These are phyloP conservation scores for Malus asiatica DNA, from an alignment of 306 rosid genomes.

Conservation along the genomic window DNA sequence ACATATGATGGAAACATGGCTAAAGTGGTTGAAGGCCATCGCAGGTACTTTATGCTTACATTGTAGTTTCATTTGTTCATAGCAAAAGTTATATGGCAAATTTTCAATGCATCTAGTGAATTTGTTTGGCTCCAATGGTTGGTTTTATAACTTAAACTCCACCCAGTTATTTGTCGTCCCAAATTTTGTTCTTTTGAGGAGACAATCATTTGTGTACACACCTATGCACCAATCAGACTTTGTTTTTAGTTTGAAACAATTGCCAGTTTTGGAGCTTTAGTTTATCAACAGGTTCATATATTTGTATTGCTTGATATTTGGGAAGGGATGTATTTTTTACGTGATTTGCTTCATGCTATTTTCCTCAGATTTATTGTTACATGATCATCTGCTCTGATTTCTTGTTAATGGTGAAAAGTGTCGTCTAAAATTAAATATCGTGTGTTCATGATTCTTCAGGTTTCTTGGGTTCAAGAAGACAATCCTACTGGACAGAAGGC, in stretches of 20 bases:
- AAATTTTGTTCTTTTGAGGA: neutral
- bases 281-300: neutral
- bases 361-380: neutral
- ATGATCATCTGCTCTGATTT: neutral
- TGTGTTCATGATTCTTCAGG: constrained; percentile 36
- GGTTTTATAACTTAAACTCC: neutral
- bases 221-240: neutral
- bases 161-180: neutral
- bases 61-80: neutral
- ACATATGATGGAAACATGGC: constrained; percentile 99
- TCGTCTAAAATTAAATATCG: neutral
- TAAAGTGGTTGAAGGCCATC: constrained; percentile 97
- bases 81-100: neutral
- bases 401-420: neutral
- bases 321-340: neutral
- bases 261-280: neutral
- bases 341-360: neutral
- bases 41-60: constrained; percentile 52
- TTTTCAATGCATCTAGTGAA: neutral
- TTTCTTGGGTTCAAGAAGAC: constrained; percentile 87
- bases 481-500: constrained; percentile 67
- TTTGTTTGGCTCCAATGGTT: neutral
- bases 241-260: neutral
- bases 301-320: neutral
- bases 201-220: neutral